phyloP scores from a whole-genome alignment of 2,329 filamentous ascomycete genomes.

The Penicillium corylophilum region DNA sequence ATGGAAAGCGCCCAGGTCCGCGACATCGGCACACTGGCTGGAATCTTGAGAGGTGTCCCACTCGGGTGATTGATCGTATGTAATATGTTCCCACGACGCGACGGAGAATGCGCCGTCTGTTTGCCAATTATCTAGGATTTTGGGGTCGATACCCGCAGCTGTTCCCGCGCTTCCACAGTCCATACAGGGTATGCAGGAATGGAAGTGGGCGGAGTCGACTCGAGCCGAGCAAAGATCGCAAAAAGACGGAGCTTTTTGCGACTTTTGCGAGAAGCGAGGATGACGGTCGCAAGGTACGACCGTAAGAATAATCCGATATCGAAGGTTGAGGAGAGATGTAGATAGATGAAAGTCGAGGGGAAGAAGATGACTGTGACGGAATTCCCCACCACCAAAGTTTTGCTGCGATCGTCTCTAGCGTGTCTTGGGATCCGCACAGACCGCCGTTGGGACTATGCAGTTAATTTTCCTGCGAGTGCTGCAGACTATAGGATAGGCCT shows the following conservation, averaged over 20 bases:
- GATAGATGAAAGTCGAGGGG: slow-evolving; percentile 18
- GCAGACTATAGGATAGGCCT: background rate
- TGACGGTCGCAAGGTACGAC: background rate
- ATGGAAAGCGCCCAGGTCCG: slow-evolving; percentile 33
- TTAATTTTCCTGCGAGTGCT: background rate
- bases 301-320: background rate
- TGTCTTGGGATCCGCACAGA: slow-evolving; percentile 20
- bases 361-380: slow-evolving; percentile 21
- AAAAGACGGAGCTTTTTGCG: slow-evolving; percentile 23
- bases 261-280: slow-evolving; percentile 12
- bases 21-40: slow-evolving; percentile 36
- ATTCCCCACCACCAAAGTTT: slow-evolving; percentile 30
- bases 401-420: slow-evolving; percentile 26
- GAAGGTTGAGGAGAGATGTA: background rate
- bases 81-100: slow-evolving; percentile 37
- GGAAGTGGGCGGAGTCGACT: slow-evolving; percentile 16
- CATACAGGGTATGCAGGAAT: slow-evolving; percentile 31
- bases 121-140: slow-evolving; percentile 43
- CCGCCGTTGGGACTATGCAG: slow-evolving; percentile 6
- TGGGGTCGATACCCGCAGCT: slow-evolving; percentile 44
- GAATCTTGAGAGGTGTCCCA: slow-evolving; percentile 43
- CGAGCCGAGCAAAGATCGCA: slow-evolving; percentile 24
- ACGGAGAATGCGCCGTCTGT: slow-evolving; percentile 36
- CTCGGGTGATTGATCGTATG: slow-evolving; percentile 38
- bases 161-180: slow-evolving; percentile 38